These are phyloP conservation scores for Theobroma cacao DNA, from an alignment of 345 rosid species.

Conservation along the genomic window DNA sequence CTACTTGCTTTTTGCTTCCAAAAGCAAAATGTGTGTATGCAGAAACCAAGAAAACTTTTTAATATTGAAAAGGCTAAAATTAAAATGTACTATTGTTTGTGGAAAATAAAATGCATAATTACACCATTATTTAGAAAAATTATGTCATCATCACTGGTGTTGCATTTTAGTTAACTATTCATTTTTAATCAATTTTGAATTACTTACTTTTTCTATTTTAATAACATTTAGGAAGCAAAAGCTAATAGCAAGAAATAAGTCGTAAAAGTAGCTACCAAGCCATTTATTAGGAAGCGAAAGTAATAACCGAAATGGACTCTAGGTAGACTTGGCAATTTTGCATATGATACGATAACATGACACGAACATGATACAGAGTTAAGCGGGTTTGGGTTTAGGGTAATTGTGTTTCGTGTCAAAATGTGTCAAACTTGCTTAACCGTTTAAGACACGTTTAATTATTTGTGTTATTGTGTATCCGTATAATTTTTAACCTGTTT, in stretches of 20 bases:
- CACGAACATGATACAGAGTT: too few species aligned
- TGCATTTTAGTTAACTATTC: not conserved
- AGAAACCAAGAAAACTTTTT: not conserved
- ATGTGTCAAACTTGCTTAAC: too few species aligned
- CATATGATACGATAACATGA: too few species aligned
- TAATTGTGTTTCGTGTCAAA: too few species aligned
- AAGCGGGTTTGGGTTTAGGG: too few species aligned
- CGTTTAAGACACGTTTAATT: too few species aligned
- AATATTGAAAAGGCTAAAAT: too few species aligned
- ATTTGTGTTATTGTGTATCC: too few species aligned
- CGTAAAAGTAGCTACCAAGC: not conserved
- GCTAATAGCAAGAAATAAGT: not conserved
- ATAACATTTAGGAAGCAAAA: not conserved
- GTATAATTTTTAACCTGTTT: too few species aligned
- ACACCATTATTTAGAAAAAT: not conserved
- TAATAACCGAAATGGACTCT: not conserved
- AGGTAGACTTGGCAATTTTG: too few species aligned
- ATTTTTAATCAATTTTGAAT: not conserved
- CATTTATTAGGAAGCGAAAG: not conserved
- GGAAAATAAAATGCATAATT: not conserved
- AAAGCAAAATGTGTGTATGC: too few species aligned
- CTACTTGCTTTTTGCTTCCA: not conserved
- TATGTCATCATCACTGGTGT: not conserved
- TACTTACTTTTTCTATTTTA: not conserved
- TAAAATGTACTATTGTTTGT: not conserved